Base-by-base conservation (phyloP, 1,139 yeast genomes). In the Lodderomyces pseudojiufengensis region DNA sequence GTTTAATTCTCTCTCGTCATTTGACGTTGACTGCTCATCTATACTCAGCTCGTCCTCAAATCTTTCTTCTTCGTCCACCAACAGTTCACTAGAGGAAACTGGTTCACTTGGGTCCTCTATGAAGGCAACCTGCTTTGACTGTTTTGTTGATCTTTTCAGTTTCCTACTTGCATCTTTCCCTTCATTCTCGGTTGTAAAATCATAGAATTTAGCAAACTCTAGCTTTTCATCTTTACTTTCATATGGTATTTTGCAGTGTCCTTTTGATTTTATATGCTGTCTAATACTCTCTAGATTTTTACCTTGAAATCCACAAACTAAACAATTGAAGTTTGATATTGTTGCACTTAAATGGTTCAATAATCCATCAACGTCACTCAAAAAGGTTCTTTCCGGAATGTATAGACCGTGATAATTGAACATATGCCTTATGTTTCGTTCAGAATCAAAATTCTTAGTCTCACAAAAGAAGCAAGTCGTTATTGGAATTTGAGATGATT, bases 241-340 rank as follows among this genome's bases (percentile, higher is more conserved):
- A 48, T 70, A 76, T 0, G 81, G 82, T 15, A 76, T 52, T 30
- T 60, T 63, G 43, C 80, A 73, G 47, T 76, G 82, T 0, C 80
- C 80, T 50, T 76, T 76, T 7, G 73, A 59, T 5, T 43, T 33
- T 43, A 73, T 56, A 49, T 76, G 82, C 43, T 74, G 81, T 43
- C 81, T 61, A 1, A 76, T 61, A 48, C 80, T 67, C 37, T 65
- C 64, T 37, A 75, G 50, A 41, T 61, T 70, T 40, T 57, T 71
- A 2, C 80, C 80, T 28, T 58, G 55, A 44, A 72, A 76, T 2
- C 78, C 79, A 55, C 82, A 76, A 11, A 64, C 72, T 18, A 75
- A 51, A 49, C 82, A 76, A 40, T 65, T 57, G 37, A 74, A 76
- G 3, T 68, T 43, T 4, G 70, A 55, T 1, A 74, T 52, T 1